These are phyloP conservation scores for Fraxinus greggii DNA, from an alignment of 305 asterid genomes.

Conservation along the genomic window DNA sequence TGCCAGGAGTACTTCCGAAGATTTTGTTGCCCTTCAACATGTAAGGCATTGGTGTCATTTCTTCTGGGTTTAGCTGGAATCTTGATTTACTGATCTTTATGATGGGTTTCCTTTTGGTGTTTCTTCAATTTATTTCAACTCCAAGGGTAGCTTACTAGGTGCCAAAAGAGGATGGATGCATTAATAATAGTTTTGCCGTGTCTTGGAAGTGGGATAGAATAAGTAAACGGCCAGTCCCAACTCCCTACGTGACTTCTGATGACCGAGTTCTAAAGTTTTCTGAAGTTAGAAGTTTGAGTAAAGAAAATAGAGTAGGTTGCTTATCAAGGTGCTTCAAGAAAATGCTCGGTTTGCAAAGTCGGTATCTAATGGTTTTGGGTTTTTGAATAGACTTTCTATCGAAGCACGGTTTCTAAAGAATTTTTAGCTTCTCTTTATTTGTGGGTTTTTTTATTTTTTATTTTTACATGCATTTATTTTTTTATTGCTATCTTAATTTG, in stretches of 20 bases:
- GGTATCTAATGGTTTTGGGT: slow-evolving; percentile 8
- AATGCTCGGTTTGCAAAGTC: slow-evolving; percentile 28
- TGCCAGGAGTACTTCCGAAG: slow-evolving; percentile 50
- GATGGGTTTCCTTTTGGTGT: slow-evolving; percentile 24
- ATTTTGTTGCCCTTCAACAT: slow-evolving; percentile 44
- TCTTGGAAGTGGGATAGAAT: slow-evolving; percentile 31
- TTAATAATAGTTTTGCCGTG: slow-evolving; percentile 14
- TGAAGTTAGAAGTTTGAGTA: slow-evolving; percentile 25
- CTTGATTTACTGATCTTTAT: slow-evolving; percentile 33
- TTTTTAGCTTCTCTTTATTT: not conserved
- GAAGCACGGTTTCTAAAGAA: not conserved
- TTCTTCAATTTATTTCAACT: slow-evolving; percentile 3
- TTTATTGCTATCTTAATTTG: not conserved
- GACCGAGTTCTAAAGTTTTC: slow-evolving; percentile 8
- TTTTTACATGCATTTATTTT: not conserved
- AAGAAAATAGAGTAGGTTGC: slow-evolving; percentile 34
- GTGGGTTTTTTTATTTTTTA: not conserved
- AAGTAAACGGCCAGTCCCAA: slow-evolving; percentile 1
- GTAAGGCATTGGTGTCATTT: slow-evolving; percentile 40
- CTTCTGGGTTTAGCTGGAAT: slow-evolving; percentile 49
- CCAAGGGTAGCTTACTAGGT: not conserved
- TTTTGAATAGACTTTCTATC: slow-evolving; percentile 8
- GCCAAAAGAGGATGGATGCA: slow-evolving; percentile 5
- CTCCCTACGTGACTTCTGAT: slow-evolving; percentile 8
- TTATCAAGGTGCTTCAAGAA: slow-evolving; percentile 30